Evolutionary conservation across 305 asterid genomes (phyloP).

Genomic region (Stenogyne calaminthoides): DNA sequence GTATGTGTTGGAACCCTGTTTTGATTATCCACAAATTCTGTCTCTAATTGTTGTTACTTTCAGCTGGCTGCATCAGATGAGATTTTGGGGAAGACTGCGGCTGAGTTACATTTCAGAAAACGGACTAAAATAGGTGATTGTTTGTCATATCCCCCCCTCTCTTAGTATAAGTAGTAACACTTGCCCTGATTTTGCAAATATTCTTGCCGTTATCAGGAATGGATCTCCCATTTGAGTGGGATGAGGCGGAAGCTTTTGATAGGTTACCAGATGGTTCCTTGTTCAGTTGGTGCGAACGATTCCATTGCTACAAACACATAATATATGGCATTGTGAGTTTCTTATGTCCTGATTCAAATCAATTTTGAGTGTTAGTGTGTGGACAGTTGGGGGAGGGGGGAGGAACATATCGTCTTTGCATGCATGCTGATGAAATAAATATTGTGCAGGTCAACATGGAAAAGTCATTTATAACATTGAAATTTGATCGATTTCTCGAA

Average conservation of each 20-base stretch:
- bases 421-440: conserved; percentile 25
- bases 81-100: conserved; percentile 80
- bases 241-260: conserved; percentile 75
- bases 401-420: neutral
- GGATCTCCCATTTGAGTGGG: conserved; percentile 89
- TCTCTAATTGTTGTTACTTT: conserved; percentile 25
- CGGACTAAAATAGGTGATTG: conserved; percentile 73
- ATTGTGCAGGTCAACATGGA: conserved; percentile 62
- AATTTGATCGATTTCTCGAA: too few species aligned
- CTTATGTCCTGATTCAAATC: conserved; percentile 8
- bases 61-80: conserved; percentile 80
- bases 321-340: conserved; percentile 73
- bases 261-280: conserved; percentile 92
- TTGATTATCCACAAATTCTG: conserved; percentile 2
- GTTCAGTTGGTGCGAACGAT: conserved; percentile 96
- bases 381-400: neutral
- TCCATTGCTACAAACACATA: conserved; percentile 68
- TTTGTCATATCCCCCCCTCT: neutral
- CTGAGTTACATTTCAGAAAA: conserved; percentile 73
- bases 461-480: conserved; percentile 42
- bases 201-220: conserved; percentile 57
- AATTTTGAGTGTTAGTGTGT: neutral
- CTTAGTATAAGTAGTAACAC: neutral
- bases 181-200: conserved; percentile 7
- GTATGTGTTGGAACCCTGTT: conserved; percentile 1